Evolutionary conservation across 2,329 filamentous ascomycete genomes (phyloP), one percentile per base, ranked within the genome.

Genomic region (Ophiocordyceps camponoti-rufipedis): DNA sequence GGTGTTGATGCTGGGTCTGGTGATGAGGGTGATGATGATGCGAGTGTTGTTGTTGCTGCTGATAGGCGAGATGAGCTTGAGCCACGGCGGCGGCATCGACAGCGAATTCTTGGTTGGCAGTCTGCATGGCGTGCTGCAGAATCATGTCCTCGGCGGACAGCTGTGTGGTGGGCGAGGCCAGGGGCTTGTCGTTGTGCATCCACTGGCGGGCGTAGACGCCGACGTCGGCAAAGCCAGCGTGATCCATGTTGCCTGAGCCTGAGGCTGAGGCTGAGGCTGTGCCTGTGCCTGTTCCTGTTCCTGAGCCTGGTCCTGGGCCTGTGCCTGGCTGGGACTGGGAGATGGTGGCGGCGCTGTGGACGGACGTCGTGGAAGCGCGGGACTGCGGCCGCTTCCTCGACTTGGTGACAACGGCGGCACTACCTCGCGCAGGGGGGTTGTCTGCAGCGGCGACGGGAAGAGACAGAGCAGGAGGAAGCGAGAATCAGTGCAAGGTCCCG

Each of bases 141-240:
- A 80, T 70, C 61, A 78, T 69, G 48, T 75, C 74, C 51, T 79
- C 75, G 23, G 72, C 61, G 3, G 71, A 68, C 64, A 79, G 67
- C 45, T 69, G 67, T 31, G 64, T 59, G 32, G 58, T 56, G 14
- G 59, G 54, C 8, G 50, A 74, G 65, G 43, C 67, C 35, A 39
- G 35, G n/a, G 35, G 16, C 35, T 39, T 64, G 53, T 64, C 64
- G 50, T 62, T 68, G 44, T 62, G 49, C 44, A 69, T 58, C 73
- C 73, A 77, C 60, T 71, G 68, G 31, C 66, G 61, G 18, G 60
- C 55, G 51, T 72, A 75, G 50, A 68, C 60, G 44, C 65, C 63
- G 28, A 63, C 51, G 49, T 70, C 66, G 42, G 59, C 54, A 49
- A 71, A 70, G 47, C 53, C 56, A 18, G 61, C 58, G 45, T 69